Evolutionary conservation across 345 rosid genomes (phyloP), one percentile per base, ranked within the genome.

Genomic region (Excoecaria agallocha): DNA sequence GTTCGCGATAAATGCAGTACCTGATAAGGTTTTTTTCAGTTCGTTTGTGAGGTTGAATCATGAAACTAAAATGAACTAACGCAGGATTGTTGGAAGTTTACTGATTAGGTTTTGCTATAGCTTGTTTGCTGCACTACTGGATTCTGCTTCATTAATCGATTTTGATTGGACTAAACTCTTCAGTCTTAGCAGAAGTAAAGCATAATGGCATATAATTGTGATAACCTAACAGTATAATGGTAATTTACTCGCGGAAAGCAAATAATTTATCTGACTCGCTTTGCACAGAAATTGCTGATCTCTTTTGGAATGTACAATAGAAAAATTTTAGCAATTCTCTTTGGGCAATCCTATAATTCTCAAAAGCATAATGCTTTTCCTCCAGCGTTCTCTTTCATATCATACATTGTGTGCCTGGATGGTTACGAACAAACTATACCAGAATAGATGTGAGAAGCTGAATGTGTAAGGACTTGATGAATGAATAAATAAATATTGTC

Each of bases 61-160:
- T 39, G 67, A 39, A 63, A 39, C 13, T 24, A 63, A 61, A 61
- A 56, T 61, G 66, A 63, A 48, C 48, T 61, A 37, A 61, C 12
- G 45, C 6, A 63, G 13, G 48, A 63, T 3, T 66, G 2, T 45
- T 41, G 45, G 45, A 66, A 66, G 19, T 20, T 43, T 66, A 12
- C 19, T 45, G 35, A 52, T 7, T 15, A 66, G 37, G 25, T 20
- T 24, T 38, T 45, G 35, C 20, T 8, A 43, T 65, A 20, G 45
- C 16, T 13, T n/a, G 37, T 50, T 25, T 68, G 9, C 39, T 16
- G 20, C 45, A 20, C 52, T 45, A 19, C 50, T 66, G 16, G 52
- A 22, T 45, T 45, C 10, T 66, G 12, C 69, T 66, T 45, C 16
- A 15, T 25, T 3, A 46, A 46, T 16, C 1, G 35, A n/a, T 12